phyloP scores from a whole-genome alignment of 1,139 yeast species.

The Meyerozyma athensensis region DNA sequence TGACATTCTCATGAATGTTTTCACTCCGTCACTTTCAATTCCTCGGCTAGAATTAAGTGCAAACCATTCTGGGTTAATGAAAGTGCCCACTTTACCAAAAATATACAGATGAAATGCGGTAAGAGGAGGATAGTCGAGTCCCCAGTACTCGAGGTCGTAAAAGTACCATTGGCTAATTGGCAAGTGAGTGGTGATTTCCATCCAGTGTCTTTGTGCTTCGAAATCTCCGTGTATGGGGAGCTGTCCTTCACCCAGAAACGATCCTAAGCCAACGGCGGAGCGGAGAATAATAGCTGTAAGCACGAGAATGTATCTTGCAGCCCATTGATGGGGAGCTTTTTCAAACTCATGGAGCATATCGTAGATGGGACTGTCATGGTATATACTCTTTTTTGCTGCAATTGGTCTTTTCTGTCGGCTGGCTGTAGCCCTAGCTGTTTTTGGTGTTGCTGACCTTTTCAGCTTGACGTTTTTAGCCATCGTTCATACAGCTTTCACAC shows the following conservation, averaged over 20 bases:
- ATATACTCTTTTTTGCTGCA: slow-evolving; percentile 10
- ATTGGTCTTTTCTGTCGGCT: not conserved
- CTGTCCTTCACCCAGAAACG: slow-evolving; percentile 66
- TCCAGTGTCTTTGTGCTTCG: slow-evolving; percentile 98
- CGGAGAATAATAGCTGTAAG: slow-evolving; percentile 72
- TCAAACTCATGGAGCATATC: slow-evolving; percentile 39
- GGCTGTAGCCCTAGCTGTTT: not conserved
- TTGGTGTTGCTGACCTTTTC: no score
- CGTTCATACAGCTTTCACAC: no score
- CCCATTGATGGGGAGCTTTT: slow-evolving; percentile 82
- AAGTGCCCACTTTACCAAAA: slow-evolving; percentile 66
- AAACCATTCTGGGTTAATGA: slow-evolving; percentile 71
- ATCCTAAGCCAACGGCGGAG: slow-evolving; percentile 84
- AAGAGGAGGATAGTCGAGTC: slow-evolving; percentile 93
- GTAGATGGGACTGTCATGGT: slow-evolving; percentile 31
- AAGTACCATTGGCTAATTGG: slow-evolving; percentile 82
- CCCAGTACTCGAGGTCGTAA: slow-evolving; percentile 91
- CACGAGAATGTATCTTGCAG: slow-evolving; percentile 73
- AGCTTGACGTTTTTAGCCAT: no score
- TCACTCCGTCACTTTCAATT: slow-evolving; percentile 57
- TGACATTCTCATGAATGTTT: slow-evolving; percentile 79
- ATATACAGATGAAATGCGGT: slow-evolving; percentile 91
- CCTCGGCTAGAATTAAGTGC: slow-evolving; percentile 71
- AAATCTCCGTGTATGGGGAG: slow-evolving; percentile 92
- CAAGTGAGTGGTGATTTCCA: slow-evolving; percentile 78